Base-by-base conservation (phyloP, 768 basidiomycete genomes). In the Mycena vitilis region DNA sequence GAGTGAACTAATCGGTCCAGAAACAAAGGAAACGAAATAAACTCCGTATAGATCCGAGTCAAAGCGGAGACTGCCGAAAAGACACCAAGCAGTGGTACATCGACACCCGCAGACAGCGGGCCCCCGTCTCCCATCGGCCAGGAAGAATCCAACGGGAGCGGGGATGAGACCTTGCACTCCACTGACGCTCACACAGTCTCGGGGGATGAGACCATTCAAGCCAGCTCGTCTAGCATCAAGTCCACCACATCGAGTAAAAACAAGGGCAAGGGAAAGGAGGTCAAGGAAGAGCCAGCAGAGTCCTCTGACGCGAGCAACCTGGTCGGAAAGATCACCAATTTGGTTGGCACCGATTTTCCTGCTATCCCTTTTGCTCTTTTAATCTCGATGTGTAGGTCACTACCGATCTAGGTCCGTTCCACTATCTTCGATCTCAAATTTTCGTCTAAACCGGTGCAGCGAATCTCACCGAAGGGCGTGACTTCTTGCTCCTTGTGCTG, bases 241-340 rank as follows among this genome's bases (percentile, higher is more conserved):
- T 71, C 70, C 25, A 56, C 60, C 37, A 60, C 61, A 6, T 71
- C 70, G 34, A 65, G 52, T 20, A 67, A 69, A 30, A 47, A 13
- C 12, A 69, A 70, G 42, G 60, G 51, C 42, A 70, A 71, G 51
- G 56, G 61, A 49, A 66, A 66, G 38, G 61, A 53, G 18, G 36
- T 23, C 23, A 55, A 68, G 23, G 65, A 55, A 30, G 66, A 72
- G 44, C 60, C 69, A 16, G 71, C 52, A 2, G 70, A 66, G 37
- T 72, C 72, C 25, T 30, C 66, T 23, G 64, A 57, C 37, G 56
- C 54, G 12, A 79, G 79, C 9, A 89, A 90, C 74, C 77, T 92
- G n/a, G 86, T 89, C 44, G 93, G 93, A 13, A 91, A 88, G 74
- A 89, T 94, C 75, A 94, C 91, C 76, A 94, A 93, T 63, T 78